A percentile compares a stretch with the other conserved stretches of the same genome.
phyloP scores from a whole-genome alignment of 2,329 filamentous ascomycete species.

The Celoporthe dispersa region DNA sequence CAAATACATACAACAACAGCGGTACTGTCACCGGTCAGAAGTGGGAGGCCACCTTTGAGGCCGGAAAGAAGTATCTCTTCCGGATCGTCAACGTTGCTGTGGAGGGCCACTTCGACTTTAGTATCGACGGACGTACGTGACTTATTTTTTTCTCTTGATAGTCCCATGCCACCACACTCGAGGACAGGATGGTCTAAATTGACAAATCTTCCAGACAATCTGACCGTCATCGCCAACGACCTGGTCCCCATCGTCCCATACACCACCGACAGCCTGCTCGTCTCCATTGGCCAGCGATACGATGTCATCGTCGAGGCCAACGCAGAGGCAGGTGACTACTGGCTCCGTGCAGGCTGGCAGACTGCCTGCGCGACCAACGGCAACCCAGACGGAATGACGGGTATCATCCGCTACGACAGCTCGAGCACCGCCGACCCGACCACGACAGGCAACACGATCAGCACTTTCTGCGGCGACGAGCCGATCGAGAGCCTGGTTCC shows the following conservation, averaged over 20 bases:
- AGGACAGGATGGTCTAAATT: not conserved
- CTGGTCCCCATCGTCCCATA: slow-evolving; percentile 57
- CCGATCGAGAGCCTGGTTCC: slow-evolving; percentile 23
- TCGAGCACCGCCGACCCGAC: slow-evolving; percentile 15
- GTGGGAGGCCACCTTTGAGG: slow-evolving; percentile 38
- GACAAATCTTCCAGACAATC: not conserved
- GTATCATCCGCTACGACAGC: slow-evolving; percentile 33
- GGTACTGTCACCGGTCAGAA: slow-evolving; percentile 36
- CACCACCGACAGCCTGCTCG: slow-evolving; percentile 51
- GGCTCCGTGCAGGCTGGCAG: slow-evolving; percentile 46
- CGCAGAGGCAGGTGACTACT: slow-evolving; percentile 43
- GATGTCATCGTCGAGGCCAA: slow-evolving; percentile 52
- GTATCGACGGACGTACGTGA: slow-evolving; percentile 42
- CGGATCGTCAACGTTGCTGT: slow-evolving; percentile 56
- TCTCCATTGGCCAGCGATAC: slow-evolving; percentile 52
- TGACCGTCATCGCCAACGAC: slow-evolving; percentile 44
- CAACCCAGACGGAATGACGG: slow-evolving; percentile 22
- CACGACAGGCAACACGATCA: slow-evolving; percentile 8
- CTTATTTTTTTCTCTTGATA: too few species aligned
- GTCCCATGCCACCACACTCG: not conserved
- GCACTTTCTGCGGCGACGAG: slow-evolving; percentile 10
- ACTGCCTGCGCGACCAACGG: slow-evolving; percentile 21
- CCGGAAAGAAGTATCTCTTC: slow-evolving; percentile 52
- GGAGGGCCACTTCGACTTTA: slow-evolving; percentile 53
- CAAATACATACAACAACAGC: slow-evolving; percentile 38